Base-by-base conservation (phyloP, 495 filamentous ascomycete species). In the Massariosphaeria phaeospora region DNA sequence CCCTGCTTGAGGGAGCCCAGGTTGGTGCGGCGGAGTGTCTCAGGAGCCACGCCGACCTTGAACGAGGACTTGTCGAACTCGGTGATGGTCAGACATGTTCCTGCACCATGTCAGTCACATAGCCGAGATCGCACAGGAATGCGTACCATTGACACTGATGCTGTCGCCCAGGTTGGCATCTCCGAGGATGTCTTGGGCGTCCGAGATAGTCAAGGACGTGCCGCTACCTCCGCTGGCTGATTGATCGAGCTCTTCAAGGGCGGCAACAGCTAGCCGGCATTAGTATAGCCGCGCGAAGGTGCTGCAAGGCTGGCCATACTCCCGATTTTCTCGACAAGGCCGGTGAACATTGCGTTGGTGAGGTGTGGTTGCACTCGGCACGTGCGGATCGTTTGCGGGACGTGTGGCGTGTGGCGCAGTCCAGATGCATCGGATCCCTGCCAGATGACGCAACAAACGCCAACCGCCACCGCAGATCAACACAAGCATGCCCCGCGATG, bases 11-110 rank as follows among this genome's bases (percentile, higher is more conserved):
- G 73, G 18, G 75, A 76, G 45, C 89, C 89, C 11, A 99, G 86
- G 72, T 96, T 96, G 29, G 94, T 99, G 34, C 93, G 84, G 15
- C 93, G 91, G 23, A 99, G 85, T 8, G 94, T 97, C 71, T 99
- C 93, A 61, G 94, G 93, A 2, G 93, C 89, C 60, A 96, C 83
- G 69, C 93, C 91, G 59, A 97, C 90, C 55, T 85, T 94, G 84
- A 99, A 99, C 52, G 73, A 74, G 23, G 67, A 45, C 33, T 73
- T 73, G 60, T 76, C 74, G 73, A 94, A 89, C 57, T 79, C 74
- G 17, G 89, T 95, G 26, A 96, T 84, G 33, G 93, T 99, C n/a
- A 99, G 82, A 73, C 93, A 89, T 51, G 84, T 85, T 65, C 82
- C 81, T 82, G 52, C 50, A 48, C 49, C 48, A 23, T 24, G 38